Base-by-base conservation (phyloP, 2,329 filamentous ascomycete genomes). In the Annulohypoxylon truncatum region DNA sequence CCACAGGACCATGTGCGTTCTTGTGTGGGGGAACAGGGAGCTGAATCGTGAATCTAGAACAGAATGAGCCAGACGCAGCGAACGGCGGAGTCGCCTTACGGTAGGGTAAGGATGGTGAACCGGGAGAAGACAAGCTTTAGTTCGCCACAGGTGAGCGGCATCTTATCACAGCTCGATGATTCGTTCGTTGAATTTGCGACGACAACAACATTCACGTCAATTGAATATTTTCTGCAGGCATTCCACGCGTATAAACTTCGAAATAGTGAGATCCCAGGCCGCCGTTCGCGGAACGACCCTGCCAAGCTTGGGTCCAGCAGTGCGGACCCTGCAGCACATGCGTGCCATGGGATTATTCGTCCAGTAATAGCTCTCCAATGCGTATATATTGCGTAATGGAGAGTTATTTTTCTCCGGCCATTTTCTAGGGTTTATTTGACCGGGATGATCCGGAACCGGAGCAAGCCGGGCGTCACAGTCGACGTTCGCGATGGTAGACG, bases 201-300 rank as follows among this genome's bases (percentile, higher is more conserved):
- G 65, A 70, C 67, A 70, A 50, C 52, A 67, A 64, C 54, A 67
- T 71, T 71, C 67, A 61, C 63, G 69, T 71, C 69, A 71, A 63
- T 52, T 18, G 13, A 64, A 60, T 53, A 4, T 20, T 18, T 28
- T 22, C 22, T 40, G 20, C 24, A 54, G 40, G 47, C 47, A 44
- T 57, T 60, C 51, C 47, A 57, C 33, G 51, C 56, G 26, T 61
- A 35, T 54, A 51, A 47, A 13, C 42, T n/a, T 53, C 13, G 15
- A 29, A 50, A 64, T 53, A 59, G 52, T 15, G 24, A 35, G 24
- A 28, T 24, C 20, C 31, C 46, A 46, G 48, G 51, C 29, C 59
- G 66, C 66, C 66, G 66, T 66, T 66, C 47, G 35, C 66, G 66
- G 66, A 66, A 64, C 22, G 59, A 60, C 67, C 67, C 67, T 69